Evolutionary conservation across 2,329 filamentous ascomycete genomes (phyloP).

Genomic region (Trichoderma cornu-damae): DNA sequence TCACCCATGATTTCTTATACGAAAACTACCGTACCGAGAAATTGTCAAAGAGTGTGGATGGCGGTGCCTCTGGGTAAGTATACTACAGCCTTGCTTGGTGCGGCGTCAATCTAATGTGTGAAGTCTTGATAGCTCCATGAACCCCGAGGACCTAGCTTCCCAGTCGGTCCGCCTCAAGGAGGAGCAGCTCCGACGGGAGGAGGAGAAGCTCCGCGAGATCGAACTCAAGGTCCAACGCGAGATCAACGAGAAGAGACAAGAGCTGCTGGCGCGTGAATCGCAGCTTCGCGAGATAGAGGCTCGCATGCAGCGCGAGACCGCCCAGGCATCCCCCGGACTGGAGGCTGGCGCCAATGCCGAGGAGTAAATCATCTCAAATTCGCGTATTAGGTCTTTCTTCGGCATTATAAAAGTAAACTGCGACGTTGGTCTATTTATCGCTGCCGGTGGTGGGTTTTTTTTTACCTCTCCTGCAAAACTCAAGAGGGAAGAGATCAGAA

Average conservation of each 20-base stretch:
- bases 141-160: slow-evolving; percentile 92
- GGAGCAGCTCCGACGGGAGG: slow-evolving; percentile 96
- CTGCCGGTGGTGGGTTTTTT: slow-evolving; percentile 48
- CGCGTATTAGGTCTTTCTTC: slow-evolving; percentile 30
- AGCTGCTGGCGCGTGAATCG: slow-evolving; percentile 92
- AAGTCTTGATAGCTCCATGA: slow-evolving; percentile 75
- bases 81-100: background rate
- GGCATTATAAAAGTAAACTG: slow-evolving; percentile 32
- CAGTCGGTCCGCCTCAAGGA: slow-evolving; percentile 99
- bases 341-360: slow-evolving; percentile 56
- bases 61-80: slow-evolving; percentile 79
- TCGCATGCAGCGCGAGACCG: slow-evolving; percentile 85
- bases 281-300: slow-evolving; percentile 98
- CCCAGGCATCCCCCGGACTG: slow-evolving; percentile 37
- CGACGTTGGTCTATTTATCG: slow-evolving; percentile 44
- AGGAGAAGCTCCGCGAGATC: slow-evolving; percentile 99
- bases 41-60: slow-evolving; percentile 98
- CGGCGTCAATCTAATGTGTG: slow-evolving; percentile 25
- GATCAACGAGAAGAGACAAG: slow-evolving; percentile 99
- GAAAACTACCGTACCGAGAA: slow-evolving; percentile 99
- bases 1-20: slow-evolving; percentile 99
- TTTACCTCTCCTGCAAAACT: slow-evolving; percentile 38
- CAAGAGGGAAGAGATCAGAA: slow-evolving; percentile 40
- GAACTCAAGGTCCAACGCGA: slow-evolving; percentile 99
- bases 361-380: slow-evolving; percentile 38